Percentiles rank a stretch among this genome's conserved stretches.
These are phyloP conservation scores for Coprinopsis cinerea DNA, from an alignment of 768 basidiomycete species.

Conservation along the genomic window DNA sequence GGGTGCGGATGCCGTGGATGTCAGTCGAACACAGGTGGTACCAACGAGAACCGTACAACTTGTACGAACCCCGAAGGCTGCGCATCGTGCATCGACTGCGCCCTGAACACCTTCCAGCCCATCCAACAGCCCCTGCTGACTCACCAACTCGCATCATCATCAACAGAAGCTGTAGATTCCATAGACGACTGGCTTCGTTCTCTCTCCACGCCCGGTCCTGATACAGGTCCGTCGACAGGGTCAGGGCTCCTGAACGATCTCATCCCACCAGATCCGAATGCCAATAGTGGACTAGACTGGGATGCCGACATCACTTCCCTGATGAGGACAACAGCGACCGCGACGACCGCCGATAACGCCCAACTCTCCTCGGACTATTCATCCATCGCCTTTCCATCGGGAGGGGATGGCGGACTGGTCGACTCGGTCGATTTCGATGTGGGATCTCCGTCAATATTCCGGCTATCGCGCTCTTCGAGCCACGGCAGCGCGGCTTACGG, in stretches of 20 bases:
- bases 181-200: constrained; percentile 60
- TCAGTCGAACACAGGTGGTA: constrained; percentile 16
- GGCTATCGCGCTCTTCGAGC: background rate
- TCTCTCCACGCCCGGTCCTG: background rate
- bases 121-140: constrained; percentile 18
- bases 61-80: constrained; percentile 33
- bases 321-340: background rate
- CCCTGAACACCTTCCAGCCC: constrained; percentile 43
- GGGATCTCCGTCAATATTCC: background rate
- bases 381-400: background rate
- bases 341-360: no score
- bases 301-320: no score
- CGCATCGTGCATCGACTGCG: constrained; percentile 55
- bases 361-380: background rate
- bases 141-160: constrained; percentile 17
- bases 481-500: background rate
- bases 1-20: constrained; percentile 63
- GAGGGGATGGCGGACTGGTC: no score
- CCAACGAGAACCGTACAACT: constrained; percentile 23
- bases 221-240: constrained; percentile 4
- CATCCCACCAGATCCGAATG: no score
- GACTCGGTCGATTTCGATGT: background rate
- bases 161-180: background rate
- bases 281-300: no score
- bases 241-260: no score